These are phyloP conservation scores for Rubia peregrina DNA, from an alignment of 305 asterid genomes.

Conservation along the genomic window DNA sequence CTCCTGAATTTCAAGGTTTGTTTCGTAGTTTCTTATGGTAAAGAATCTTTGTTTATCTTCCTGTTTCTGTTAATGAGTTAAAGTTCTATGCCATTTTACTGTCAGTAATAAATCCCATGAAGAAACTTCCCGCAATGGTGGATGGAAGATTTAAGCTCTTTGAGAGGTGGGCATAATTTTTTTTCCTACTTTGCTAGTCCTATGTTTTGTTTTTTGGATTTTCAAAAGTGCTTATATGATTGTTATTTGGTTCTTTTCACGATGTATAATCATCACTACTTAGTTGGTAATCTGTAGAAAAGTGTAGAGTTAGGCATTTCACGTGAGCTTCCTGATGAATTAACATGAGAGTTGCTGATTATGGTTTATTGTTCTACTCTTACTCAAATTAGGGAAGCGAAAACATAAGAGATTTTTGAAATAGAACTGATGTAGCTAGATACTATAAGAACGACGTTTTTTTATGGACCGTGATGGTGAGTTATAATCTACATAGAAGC, in stretches of 20 bases:
- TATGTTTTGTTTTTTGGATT: background rate
- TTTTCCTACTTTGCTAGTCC: background rate
- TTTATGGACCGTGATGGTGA: background rate
- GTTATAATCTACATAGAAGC: background rate
- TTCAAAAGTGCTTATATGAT: background rate
- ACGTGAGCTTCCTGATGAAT: background rate
- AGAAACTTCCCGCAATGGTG: constrained; percentile 70
- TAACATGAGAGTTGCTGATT: background rate
- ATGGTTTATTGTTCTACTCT: background rate
- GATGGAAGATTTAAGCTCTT: constrained; percentile 84
- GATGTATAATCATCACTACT: background rate
- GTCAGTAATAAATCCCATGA: constrained; percentile 65
- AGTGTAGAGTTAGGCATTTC: background rate
- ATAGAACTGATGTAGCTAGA: background rate
- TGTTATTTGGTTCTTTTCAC: background rate
- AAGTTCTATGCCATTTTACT: background rate
- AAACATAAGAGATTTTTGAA: background rate
- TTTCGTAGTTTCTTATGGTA: background rate
- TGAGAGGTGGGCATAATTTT: constrained; percentile 30
- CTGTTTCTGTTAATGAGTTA: background rate
- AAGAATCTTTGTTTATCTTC: background rate
- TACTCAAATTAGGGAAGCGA: background rate
- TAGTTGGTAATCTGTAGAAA: background rate
- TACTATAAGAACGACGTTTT: background rate
- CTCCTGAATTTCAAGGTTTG: constrained; percentile 13